Evolutionary conservation across 2,329 filamentous ascomycete genomes (phyloP).

Genomic region (Phaeosphaeria sp.): DNA sequence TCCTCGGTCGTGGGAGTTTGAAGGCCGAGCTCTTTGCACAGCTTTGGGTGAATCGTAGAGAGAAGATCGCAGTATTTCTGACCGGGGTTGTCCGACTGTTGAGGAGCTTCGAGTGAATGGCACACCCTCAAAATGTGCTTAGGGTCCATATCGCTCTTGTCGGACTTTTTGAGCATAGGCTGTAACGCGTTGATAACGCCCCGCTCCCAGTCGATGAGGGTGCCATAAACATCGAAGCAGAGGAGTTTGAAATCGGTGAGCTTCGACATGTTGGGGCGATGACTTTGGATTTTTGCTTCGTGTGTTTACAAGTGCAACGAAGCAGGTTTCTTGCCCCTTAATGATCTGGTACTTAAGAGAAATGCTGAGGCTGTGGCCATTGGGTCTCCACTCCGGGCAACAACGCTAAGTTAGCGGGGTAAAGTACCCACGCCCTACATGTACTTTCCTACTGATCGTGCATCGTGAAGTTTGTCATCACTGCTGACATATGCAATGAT

Average conservation of each 20-base stretch:
- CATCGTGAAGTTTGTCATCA: background rate
- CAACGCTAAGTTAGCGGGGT: slow-evolving; percentile 22
- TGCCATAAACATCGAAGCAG: slow-evolving; percentile 82
- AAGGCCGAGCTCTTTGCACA: slow-evolving; percentile 55
- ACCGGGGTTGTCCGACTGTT: slow-evolving; percentile 62
- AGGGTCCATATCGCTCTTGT: slow-evolving; percentile 27
- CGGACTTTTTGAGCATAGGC: slow-evolving; percentile 53
- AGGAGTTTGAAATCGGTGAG: slow-evolving; percentile 59
- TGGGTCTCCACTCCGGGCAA: slow-evolving; percentile 17
- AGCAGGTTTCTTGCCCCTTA: too few relatives aligned
- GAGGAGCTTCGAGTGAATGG: slow-evolving; percentile 55
- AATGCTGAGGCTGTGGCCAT: background rate
- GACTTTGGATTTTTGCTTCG: too few relatives aligned
- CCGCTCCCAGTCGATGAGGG: slow-evolving; percentile 78
- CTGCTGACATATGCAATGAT: background rate
- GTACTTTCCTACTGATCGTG: slow-evolving; percentile 1
- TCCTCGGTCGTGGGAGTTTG: slow-evolving; percentile 48
- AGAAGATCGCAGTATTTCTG: slow-evolving; percentile 68
- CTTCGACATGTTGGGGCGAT: slow-evolving; percentile 32
- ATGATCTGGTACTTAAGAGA: background rate
- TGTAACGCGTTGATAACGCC: slow-evolving; percentile 65
- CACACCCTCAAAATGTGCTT: slow-evolving; percentile 48
- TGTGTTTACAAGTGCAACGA: background rate
- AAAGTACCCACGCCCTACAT: slow-evolving; percentile 20
- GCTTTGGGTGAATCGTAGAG: slow-evolving; percentile 54